These are phyloP conservation scores for Boletales sp. DNA, from an alignment of 768 basidiomycete species.

Conservation along the genomic window DNA sequence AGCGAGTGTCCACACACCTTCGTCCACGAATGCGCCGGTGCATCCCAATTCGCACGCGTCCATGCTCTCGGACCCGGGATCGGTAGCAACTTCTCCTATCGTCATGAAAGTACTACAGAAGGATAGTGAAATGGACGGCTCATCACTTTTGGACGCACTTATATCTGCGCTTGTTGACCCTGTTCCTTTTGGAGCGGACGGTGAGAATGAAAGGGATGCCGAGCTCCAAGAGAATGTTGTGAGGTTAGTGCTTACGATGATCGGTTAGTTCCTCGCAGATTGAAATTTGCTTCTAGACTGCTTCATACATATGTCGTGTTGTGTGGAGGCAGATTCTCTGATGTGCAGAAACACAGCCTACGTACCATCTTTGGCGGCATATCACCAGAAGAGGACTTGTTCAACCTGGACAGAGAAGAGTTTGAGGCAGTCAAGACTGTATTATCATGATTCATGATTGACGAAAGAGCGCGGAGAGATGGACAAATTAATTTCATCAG, in stretches of 20 bases:
- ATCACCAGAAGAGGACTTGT: constrained; percentile 16
- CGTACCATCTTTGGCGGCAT: constrained; percentile 23
- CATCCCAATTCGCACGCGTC: constrained; percentile 73
- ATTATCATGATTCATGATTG: constrained; percentile 15
- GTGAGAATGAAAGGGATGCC: constrained; percentile 56
- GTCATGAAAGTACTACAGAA: constrained; percentile 46
- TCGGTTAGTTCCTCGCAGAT: neutral
- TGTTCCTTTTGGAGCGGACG: constrained; percentile 63
- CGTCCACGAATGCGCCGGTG: constrained; percentile 35
- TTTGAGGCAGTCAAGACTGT: constrained; percentile 18
- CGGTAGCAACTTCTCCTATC: constrained; percentile 47
- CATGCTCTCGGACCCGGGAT: constrained; percentile 50
- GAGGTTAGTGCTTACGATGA: constrained; percentile 34
- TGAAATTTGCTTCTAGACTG: constrained; percentile 31
- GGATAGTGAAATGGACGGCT: constrained; percentile 28
- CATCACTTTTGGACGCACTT: constrained; percentile 44
- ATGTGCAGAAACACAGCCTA: constrained; percentile 29
- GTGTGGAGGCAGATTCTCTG: constrained; percentile 35
- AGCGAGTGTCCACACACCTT: constrained; percentile 18
- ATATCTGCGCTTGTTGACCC: constrained; percentile 53
- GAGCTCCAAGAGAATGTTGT: constrained; percentile 67
- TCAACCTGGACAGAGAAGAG: constrained; percentile 29
- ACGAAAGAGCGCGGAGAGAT: constrained; percentile 10
- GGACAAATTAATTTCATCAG: constrained; percentile 11
- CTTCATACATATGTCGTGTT: constrained; percentile 49